Percentiles rank a stretch among this genome's conserved stretches.
Evolutionary conservation across 2,329 filamentous ascomycete species (phyloP).

Genomic region (Cytospora leucostoma): DNA sequence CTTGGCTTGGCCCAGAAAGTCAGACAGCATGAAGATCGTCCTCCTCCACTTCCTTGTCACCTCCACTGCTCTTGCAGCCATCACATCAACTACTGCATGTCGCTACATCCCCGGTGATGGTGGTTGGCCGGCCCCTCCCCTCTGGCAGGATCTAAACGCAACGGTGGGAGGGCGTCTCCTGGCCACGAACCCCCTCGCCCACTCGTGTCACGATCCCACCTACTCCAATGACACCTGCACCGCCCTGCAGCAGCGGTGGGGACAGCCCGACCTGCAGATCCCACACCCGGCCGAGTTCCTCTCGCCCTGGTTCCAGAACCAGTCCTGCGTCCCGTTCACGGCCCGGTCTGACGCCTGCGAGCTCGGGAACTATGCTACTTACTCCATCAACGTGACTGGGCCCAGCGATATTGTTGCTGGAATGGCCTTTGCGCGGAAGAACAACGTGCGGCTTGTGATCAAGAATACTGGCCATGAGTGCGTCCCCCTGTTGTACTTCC

Average conservation of each 20-base stretch:
- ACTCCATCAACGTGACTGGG: conserved; percentile 36
- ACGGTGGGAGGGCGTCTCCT: conserved; percentile 54
- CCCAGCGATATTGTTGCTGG: conserved; percentile 36
- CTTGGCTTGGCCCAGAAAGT: too few species aligned
- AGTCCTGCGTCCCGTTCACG: conserved; percentile 33
- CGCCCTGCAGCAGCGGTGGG: too few species aligned
- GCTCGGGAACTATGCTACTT: conserved; percentile 40
- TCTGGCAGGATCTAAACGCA: conserved; percentile 54
- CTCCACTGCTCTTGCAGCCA: background rate
- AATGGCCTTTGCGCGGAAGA: conserved; percentile 37
- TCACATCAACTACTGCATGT: background rate
- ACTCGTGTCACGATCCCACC: conserved; percentile 47
- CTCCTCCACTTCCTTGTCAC: too few species aligned
- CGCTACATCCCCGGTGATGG: conserved; percentile 45
- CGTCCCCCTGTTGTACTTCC: conserved; percentile 35
- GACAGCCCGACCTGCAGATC: conserved; percentile 30
- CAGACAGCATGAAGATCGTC: too few species aligned
- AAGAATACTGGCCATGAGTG: conserved; percentile 49
- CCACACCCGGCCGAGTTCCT: conserved; percentile 34
- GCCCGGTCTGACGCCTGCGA: conserved; percentile 40
- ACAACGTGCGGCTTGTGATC: conserved; percentile 46
- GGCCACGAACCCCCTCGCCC: conserved; percentile 51
- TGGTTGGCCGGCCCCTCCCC: conserved; percentile 51
- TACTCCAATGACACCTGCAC: too few species aligned
- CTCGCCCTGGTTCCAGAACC: conserved; percentile 36